Conservation (phyloP, 139 green algal species). For the Chlorella sp. region DNA sequence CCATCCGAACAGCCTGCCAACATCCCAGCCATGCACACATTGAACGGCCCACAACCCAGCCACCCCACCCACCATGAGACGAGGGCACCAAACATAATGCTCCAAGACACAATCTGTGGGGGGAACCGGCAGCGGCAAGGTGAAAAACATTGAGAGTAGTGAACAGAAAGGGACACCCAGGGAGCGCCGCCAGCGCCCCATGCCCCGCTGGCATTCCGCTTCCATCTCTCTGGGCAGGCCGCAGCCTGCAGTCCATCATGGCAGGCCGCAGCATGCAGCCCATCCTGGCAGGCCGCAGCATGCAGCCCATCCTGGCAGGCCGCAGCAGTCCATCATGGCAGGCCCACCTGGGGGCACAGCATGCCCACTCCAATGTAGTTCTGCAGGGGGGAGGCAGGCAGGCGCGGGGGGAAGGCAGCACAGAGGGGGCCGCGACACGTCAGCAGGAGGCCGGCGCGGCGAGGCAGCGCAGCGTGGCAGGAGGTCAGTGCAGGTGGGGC, state of each 20-base stretch:
- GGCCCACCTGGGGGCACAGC: conserved; percentile 18
- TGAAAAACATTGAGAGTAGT: neutral
- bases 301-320: too few species aligned
- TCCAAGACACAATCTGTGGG: conserved; percentile 50
- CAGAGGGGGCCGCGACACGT: too few species aligned
- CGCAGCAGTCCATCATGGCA: neutral
- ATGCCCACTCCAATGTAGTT: conserved; percentile 35
- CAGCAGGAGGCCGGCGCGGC: too few species aligned
- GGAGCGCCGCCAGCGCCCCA: too few species aligned
- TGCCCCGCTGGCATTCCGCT: too few species aligned
- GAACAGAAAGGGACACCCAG: too few species aligned
- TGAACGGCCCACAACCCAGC: neutral
- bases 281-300: neutral
- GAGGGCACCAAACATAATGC: conserved; percentile 54
- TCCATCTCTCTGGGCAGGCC: neutral
- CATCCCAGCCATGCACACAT: neutral
- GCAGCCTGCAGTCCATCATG: too few species aligned
- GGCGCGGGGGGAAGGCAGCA: neutral
- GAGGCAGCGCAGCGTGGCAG: too few species aligned
- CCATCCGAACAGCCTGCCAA: too few species aligned
- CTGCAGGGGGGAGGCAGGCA: neutral
- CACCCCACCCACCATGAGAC: neutral
- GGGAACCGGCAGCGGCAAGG: neutral
- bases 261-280: too few species aligned
- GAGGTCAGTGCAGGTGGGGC: too few species aligned